Conservation (phyloP, 768 basidiomycete genomes). For the Amanita molliuscula region DNA sequence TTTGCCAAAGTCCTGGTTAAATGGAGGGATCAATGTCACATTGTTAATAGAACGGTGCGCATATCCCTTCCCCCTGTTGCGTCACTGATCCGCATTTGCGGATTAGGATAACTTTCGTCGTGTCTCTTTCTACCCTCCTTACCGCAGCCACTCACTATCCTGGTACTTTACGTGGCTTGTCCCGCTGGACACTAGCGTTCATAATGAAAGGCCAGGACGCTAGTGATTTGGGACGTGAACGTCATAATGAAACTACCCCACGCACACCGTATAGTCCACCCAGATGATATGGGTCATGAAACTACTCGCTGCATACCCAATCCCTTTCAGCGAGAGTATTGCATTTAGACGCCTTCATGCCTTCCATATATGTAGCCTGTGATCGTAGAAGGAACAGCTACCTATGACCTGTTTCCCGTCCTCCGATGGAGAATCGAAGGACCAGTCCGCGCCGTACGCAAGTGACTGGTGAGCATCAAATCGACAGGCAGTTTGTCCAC, state of each 20-base stretch:
- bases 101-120: conserved; percentile 42
- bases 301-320: not conserved
- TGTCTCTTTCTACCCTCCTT: conserved; percentile 57
- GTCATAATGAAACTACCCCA: conserved; percentile 19
- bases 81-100: not conserved
- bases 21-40: conserved; percentile 28
- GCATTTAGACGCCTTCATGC: conserved; percentile 28
- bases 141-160: conserved; percentile 55
- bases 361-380: conserved; percentile 69
- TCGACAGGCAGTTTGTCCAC: conserved; percentile 35
- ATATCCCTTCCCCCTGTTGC: not conserved
- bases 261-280: conserved; percentile 17
- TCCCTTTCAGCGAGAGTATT: no score
- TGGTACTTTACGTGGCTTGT: conserved; percentile 59
- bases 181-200: conserved; percentile 62
- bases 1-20: conserved; percentile 45
- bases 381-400: conserved; percentile 96
- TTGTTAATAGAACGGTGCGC: conserved; percentile 46
- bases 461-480: conserved; percentile 75
- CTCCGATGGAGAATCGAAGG: conserved; percentile 23
- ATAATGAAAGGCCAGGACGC: conserved; percentile 50
- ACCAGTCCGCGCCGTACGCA: conserved; percentile 94
- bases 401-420: conserved; percentile 48
- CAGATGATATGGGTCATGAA: conserved; percentile 9
- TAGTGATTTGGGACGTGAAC: conserved; percentile 40